These are phyloP conservation scores for Garcia nutans DNA, from an alignment of 345 rosid species.

Conservation along the genomic window DNA sequence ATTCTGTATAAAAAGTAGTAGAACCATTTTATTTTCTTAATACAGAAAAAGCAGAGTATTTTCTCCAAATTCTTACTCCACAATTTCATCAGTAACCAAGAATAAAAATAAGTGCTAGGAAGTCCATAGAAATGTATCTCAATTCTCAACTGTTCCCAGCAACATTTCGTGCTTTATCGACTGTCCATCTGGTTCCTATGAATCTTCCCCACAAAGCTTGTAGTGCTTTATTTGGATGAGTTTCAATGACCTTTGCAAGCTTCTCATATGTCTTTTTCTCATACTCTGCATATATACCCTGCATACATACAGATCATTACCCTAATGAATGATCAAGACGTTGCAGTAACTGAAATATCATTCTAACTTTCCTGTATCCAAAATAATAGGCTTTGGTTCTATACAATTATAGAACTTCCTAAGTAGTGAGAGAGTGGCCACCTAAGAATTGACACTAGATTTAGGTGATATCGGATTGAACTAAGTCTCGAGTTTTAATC, in stretches of 20 bases:
- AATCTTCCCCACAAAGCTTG: constrained; percentile 22
- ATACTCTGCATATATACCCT: constrained; percentile 24
- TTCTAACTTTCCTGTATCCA: too few relatives aligned
- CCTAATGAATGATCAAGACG: neutral
- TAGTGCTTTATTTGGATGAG: constrained; percentile 25
- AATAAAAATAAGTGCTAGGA: neutral
- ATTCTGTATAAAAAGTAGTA: too few relatives aligned
- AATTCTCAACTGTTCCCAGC: neutral
- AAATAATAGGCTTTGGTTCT: neutral
- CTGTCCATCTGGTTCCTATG: constrained; percentile 13
- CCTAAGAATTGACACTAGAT: neutral
- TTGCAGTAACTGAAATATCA: too few relatives aligned
- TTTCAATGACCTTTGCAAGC: constrained; percentile 1
- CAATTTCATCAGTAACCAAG: too few relatives aligned
- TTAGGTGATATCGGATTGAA: neutral
- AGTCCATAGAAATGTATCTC: neutral
- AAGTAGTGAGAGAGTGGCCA: neutral
- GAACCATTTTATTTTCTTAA: too few relatives aligned
- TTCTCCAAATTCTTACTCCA: too few relatives aligned
- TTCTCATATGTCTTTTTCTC: constrained; percentile 17
- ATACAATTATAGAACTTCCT: neutral
- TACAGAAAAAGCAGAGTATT: too few relatives aligned
- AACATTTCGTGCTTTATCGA: neutral
- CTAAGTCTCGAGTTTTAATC: too few relatives aligned
- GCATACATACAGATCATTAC: neutral